phyloP scores from a whole-genome alignment of 2,329 filamentous ascomycete species.

The Neoscytalidium dimidiatum region DNA sequence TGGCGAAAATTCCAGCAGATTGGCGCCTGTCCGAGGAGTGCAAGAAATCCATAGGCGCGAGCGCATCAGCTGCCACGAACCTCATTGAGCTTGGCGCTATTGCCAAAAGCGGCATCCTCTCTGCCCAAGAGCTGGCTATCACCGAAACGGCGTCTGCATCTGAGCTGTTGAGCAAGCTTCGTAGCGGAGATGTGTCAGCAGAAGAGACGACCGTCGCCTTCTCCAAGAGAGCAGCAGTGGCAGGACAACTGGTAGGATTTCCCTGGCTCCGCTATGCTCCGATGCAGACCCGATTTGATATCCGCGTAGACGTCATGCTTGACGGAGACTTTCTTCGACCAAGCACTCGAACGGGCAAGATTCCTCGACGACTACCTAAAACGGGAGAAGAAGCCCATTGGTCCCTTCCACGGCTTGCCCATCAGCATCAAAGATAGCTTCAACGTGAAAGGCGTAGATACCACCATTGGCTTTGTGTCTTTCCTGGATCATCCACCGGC shows the following conservation, averaged over 20 bases:
- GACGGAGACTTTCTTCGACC: constrained; percentile 42
- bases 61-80: not conserved
- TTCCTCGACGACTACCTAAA: constrained; percentile 34
- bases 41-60: constrained; percentile 4
- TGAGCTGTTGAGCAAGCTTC: constrained; percentile 31
- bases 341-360: constrained; percentile 35
- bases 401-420: constrained; percentile 52
- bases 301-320: constrained; percentile 35
- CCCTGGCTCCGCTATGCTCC: not conserved
- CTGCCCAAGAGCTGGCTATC: constrained; percentile 33
- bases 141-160: constrained; percentile 40
- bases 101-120: constrained; percentile 31
- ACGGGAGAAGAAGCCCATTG: constrained; percentile 39
- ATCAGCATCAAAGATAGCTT: constrained; percentile 55
- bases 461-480: constrained; percentile 51
- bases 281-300: not conserved
- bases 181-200: constrained; percentile 27
- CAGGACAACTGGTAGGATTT: constrained; percentile 53
- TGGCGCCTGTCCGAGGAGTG: constrained; percentile 29
- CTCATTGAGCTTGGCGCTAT: not conserved
- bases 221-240: constrained; percentile 54
- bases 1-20: constrained; percentile 25
- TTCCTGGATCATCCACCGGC: constrained; percentile 34
- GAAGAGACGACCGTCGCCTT: constrained; percentile 55
- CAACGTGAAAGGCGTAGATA: constrained; percentile 48